A percentile compares a stretch with the other conserved stretches of the same genome.
These are phyloP conservation scores for Usnea hakonensis DNA, from an alignment of 495 filamentous ascomycete species.

Conservation along the genomic window DNA sequence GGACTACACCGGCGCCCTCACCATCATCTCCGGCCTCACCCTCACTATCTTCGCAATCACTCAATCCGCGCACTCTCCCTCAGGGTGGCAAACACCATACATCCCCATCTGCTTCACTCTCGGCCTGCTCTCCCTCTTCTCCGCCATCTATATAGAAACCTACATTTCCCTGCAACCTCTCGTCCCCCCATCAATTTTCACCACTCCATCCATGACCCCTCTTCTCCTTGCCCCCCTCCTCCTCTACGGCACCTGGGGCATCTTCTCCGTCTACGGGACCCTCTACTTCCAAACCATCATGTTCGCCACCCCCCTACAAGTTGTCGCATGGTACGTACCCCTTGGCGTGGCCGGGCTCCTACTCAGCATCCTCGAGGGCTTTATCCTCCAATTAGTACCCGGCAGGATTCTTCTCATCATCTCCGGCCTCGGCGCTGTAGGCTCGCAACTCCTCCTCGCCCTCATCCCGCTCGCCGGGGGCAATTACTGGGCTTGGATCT, in stretches of 20 bases:
- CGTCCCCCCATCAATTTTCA: slow-evolving; percentile 65
- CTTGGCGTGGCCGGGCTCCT: slow-evolving; percentile 71
- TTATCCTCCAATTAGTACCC: slow-evolving; percentile 66
- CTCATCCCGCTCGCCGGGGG: slow-evolving; percentile 52
- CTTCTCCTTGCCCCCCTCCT: slow-evolving; percentile 60
- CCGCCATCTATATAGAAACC: slow-evolving; percentile 65
- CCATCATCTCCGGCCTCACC: slow-evolving; percentile 57
- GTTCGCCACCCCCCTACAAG: slow-evolving; percentile 53
- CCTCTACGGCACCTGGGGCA: slow-evolving; percentile 65
- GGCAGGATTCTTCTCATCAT: slow-evolving; percentile 65
- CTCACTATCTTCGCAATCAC: slow-evolving; percentile 75
- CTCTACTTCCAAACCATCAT: slow-evolving; percentile 66
- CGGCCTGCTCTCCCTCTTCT: slow-evolving; percentile 45
- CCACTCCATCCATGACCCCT: slow-evolving; percentile 61
- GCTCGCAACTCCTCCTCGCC: slow-evolving; percentile 61
- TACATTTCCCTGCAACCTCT: slow-evolving; percentile 65
- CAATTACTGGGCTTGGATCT: slow-evolving; percentile 63
- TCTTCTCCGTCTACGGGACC: slow-evolving; percentile 70
- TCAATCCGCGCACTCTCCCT: slow-evolving; percentile 58
- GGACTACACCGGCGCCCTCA: slow-evolving; percentile 60
- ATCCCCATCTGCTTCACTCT: slow-evolving; percentile 55
- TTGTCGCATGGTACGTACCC: slow-evolving; percentile 70
- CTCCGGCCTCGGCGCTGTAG: slow-evolving; percentile 55
- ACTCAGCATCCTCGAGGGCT: slow-evolving; percentile 60
- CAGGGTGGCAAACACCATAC: slow-evolving; percentile 66